Base-by-base conservation (phyloP, 2,329 filamentous ascomycete species). In the Talaromyces rugulosus region DNA sequence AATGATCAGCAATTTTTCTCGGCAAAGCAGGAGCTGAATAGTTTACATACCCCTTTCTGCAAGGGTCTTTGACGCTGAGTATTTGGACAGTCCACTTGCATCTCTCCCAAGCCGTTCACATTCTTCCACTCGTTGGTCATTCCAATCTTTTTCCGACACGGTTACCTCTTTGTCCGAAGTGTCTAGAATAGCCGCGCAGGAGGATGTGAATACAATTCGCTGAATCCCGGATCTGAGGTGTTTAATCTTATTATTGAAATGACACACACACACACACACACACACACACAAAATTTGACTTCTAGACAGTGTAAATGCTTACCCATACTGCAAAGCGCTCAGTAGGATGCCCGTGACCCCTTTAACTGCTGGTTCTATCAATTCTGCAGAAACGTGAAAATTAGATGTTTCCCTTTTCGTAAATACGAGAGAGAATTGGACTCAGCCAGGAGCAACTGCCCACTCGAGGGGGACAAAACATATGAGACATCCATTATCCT, bases 111-210 rank as follows among this genome's bases (percentile, higher is more conserved):
- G 16, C 28, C 27, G 18, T 12, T 58, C 9, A 8, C 56, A 58
- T n/a, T 58, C 56, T 12, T 23, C 16, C 16, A 58, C 40, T 14
- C 56, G 56, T 33, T 50, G 34, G 16, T 58, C 42, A 44, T 58
- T 58, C 56, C 56, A 58, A n/a, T 47, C 56, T 23, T 50, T n/a
- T 14, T 58, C 56, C 9, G 42, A 58, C 2, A 58, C 42, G 27
- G 56, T 51, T 1, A 58, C 42, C 28, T 31, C 40, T 33, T n/a
- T 44, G 11, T 50, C 56, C 8, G 56, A 33, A 23, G 56, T 58
- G n/a, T 51, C 56, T 3, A 58, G 56, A 51, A 58, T 58, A 5
- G 56, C 56, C 4, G 40, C 56, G 16, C 56, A 58, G 11, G 56
- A 58, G 28, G 27, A 33, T 27, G 56, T 58, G 11, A 58, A 33